A percentile compares a stretch with the other conserved stretches of the same genome.
These are phyloP conservation scores for Kazachstania sp. DNA, from an alignment of 1,139 yeast genomes.

Conservation along the genomic window DNA sequence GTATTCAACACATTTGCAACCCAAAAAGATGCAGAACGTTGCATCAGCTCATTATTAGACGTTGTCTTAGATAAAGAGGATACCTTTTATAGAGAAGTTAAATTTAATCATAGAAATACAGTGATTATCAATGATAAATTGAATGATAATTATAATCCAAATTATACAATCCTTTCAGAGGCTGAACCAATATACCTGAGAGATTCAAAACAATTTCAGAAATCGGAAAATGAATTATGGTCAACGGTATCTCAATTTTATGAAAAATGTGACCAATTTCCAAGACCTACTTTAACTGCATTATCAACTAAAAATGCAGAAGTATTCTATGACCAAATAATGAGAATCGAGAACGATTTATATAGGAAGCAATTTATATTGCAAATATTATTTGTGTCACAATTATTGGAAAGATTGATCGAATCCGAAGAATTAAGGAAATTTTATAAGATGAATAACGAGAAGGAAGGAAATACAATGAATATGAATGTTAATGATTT, in stretches of 20 bases:
- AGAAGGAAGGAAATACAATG: slow-evolving; percentile 16
- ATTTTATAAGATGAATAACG: slow-evolving; percentile 17
- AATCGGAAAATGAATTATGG: slow-evolving; percentile 17
- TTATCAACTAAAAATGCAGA: slow-evolving; percentile 15
- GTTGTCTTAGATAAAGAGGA: slow-evolving; percentile 22
- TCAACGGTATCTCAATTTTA: slow-evolving; percentile 5
- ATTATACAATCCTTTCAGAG: slow-evolving; percentile 8
- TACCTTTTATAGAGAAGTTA: slow-evolving; percentile 19
- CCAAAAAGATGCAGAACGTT: slow-evolving; percentile 19
- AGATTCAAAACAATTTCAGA: slow-evolving; percentile 10
- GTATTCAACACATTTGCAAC: slow-evolving; percentile 14
- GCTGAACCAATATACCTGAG: slow-evolving; percentile 16
- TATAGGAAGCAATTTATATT: slow-evolving; percentile 25
- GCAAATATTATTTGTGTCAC: slow-evolving; percentile 18
- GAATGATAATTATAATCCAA: slow-evolving; percentile 14
- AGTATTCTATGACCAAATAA: slow-evolving; percentile 19
- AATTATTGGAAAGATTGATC: slow-evolving; percentile 16
- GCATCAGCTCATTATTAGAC: slow-evolving; percentile 19
- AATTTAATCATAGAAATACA: slow-evolving; percentile 11
- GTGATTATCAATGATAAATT: slow-evolving; percentile 13
- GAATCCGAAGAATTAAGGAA: slow-evolving; percentile 15
- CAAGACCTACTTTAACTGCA: slow-evolving; percentile 21
- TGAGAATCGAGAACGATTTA: slow-evolving; percentile 18
- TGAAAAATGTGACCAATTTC: slow-evolving; percentile 6
- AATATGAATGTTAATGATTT: slow-evolving; percentile 9